Base-by-base conservation (phyloP, 2,329 filamentous ascomycete species). In the Xylariales sp. region DNA sequence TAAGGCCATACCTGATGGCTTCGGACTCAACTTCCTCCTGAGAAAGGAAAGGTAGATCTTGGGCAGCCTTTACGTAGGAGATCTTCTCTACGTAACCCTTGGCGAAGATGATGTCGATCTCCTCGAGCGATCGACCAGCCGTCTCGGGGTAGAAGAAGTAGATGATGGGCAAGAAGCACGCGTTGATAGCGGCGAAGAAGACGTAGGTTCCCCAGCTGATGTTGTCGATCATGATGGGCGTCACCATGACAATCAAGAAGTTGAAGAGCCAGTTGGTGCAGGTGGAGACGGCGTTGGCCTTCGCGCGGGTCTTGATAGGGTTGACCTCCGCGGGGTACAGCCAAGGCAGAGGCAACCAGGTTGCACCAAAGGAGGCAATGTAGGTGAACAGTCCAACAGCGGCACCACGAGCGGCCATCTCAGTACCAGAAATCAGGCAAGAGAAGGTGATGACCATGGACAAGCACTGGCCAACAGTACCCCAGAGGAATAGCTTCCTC, bases 321-420 rank as follows among this genome's bases (percentile, higher is more conserved):
- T 75, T 75, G 47, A 77, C 63, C 47, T 76, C 70, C 29, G 74
- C 72, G 2, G 74, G 67, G 47, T 72, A 74, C 35, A 76, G 50
- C 77, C 78, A 83, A 1, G 79, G 39, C 33, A 39, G 65, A 13
- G 79, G 78, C 7, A 83, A 57, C 71, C 77, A 82, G 2, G 76
- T 80, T 0, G 79, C 78, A 24, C 80, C 81, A 48, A 84, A 85
- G 44, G 79, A 80, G 5, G 77, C 77, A 51, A 84, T 85, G 59
- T 83, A 85, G 4, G 78, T 70, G 60, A 85, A 85, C 8, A 85
- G 60, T 43, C 80, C 81, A 6, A 83, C 79, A 2, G 78, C 79
- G 1, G 82, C 78, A 20, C 82, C 82, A 53, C 83, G 85, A 3
- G 81, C 79, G 4, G 80, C 65, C 1, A 74, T 59, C 1, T 67